phyloP scores from a whole-genome alignment of 1,284 basidiomycete species.

The Mycosarcoma maydis region DNA sequence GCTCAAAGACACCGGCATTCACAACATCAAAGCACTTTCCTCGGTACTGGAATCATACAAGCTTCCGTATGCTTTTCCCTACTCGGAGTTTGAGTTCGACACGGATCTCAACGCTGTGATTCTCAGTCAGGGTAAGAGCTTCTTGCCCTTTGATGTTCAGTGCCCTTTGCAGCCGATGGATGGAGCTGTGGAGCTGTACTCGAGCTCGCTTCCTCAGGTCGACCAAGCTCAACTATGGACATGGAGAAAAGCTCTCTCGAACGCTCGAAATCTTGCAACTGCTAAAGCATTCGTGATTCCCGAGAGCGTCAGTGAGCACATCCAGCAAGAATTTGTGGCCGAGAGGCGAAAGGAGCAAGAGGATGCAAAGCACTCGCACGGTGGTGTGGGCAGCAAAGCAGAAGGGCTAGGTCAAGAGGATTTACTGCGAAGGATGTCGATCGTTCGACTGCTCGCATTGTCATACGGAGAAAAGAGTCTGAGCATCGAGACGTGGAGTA shows the following conservation, averaged over 20 bases:
- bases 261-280: constrained; percentile 27
- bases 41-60: constrained; percentile 76
- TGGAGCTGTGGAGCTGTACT: constrained; percentile 3
- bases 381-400: constrained; percentile 3
- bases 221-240: constrained; percentile 15
- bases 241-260: constrained; percentile 36
- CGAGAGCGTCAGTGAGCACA: constrained; percentile 53
- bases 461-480: constrained; percentile 44
- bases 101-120: constrained; percentile 78
- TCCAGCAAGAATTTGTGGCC: constrained; percentile 61
- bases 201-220: constrained; percentile 6
- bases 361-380: constrained; percentile 22
- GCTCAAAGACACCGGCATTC: constrained; percentile 75
- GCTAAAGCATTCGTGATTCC: constrained; percentile 54
- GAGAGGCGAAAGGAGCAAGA: constrained; percentile 34
- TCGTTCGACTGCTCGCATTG: constrained; percentile 50
- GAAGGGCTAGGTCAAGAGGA: constrained; percentile 47
- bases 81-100: constrained; percentile 77
- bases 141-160: constrained; percentile 65
- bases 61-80: constrained; percentile 83
- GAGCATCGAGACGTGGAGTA: constrained; percentile 39
- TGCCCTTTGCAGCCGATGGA: constrained; percentile 26
- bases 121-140: constrained; percentile 73
- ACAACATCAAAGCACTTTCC: constrained; percentile 77
- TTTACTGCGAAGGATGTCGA: constrained; percentile 49